Conservation (phyloP, 2,329 filamentous ascomycete genomes). For the Fusarium algeriense region DNA sequence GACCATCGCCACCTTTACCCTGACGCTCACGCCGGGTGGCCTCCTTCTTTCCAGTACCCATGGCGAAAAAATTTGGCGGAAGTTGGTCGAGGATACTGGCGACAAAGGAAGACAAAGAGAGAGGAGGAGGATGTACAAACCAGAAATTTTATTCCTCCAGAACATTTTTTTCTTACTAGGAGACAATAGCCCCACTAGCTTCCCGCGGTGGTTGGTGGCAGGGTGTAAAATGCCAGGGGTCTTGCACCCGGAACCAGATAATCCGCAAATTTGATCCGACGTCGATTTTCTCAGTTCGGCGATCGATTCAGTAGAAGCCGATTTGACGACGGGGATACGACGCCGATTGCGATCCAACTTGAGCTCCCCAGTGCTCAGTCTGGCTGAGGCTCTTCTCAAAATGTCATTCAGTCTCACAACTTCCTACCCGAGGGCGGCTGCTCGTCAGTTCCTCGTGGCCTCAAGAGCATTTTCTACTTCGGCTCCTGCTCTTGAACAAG, state of each 20-base stretch:
- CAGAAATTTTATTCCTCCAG: slow-evolving; percentile 44
- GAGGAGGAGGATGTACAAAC: slow-evolving; percentile 37
- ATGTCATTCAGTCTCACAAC: slow-evolving; percentile 49
- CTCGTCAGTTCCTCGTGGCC: slow-evolving; percentile 44
- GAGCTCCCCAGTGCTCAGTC: slow-evolving; percentile 22
- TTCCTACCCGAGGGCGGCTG: slow-evolving; percentile 44
- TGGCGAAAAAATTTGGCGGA: slow-evolving; percentile 55
- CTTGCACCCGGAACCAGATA: slow-evolving; percentile 36
- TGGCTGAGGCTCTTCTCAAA: slow-evolving; percentile 22
- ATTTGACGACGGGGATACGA: slow-evolving; percentile 26
- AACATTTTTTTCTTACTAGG: slow-evolving; percentile 46
- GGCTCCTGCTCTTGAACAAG: slow-evolving; percentile 60
- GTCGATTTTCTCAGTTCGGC: slow-evolving; percentile 43
- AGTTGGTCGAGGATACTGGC: slow-evolving; percentile 40
- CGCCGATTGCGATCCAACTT: slow-evolving; percentile 38
- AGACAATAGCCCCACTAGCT: slow-evolving; percentile 42
- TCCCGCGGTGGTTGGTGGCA: slow-evolving; percentile 43
- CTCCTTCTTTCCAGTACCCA: slow-evolving; percentile 96
- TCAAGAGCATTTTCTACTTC: slow-evolving; percentile 53
- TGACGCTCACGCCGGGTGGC: slow-evolving; percentile 83
- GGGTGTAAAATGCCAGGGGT: slow-evolving; percentile 27
- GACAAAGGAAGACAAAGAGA: slow-evolving; percentile 30
- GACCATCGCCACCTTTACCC: slow-evolving; percentile 86
- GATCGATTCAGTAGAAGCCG: slow-evolving; percentile 18
- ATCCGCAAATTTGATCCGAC: slow-evolving; percentile 43